phyloP scores from a whole-genome alignment of 441 rosid genomes.

The Bruguiera hainesii region DNA sequence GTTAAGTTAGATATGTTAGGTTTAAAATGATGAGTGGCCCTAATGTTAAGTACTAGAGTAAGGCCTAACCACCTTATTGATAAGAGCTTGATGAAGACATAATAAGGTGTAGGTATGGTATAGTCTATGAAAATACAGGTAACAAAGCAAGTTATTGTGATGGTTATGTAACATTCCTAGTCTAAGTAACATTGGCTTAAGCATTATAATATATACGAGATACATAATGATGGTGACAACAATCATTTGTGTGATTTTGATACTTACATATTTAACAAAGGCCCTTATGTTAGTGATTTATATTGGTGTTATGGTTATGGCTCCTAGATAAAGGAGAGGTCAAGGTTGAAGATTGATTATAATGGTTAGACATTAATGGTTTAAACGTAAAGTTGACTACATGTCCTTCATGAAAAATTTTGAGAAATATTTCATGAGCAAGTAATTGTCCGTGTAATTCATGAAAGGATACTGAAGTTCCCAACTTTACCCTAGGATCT shows the following conservation, averaged over 20 bases:
- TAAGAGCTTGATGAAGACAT: background rate
- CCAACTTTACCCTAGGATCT: no score
- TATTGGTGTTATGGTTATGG: no score
- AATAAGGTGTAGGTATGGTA: no score
- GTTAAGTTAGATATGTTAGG: background rate
- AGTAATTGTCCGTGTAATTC: background rate
- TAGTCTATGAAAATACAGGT: no score
- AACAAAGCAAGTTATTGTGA: background rate
- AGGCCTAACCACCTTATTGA: background rate
- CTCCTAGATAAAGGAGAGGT: background rate
- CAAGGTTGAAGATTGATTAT: background rate
- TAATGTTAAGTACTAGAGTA: background rate
- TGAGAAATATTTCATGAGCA: background rate
- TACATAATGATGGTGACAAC: background rate
- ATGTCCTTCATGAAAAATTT: background rate
- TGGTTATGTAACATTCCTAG: background rate
- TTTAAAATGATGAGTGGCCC: background rate
- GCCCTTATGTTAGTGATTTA: background rate
- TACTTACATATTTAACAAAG: background rate
- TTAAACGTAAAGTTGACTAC: background rate
- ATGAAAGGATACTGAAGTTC: background rate
- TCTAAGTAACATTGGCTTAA: background rate
- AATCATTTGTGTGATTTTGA: background rate
- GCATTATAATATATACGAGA: background rate
- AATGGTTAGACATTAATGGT: background rate